Base-by-base conservation (phyloP, 306 rosid species). In the Vigna reflexopilosa region DNA sequence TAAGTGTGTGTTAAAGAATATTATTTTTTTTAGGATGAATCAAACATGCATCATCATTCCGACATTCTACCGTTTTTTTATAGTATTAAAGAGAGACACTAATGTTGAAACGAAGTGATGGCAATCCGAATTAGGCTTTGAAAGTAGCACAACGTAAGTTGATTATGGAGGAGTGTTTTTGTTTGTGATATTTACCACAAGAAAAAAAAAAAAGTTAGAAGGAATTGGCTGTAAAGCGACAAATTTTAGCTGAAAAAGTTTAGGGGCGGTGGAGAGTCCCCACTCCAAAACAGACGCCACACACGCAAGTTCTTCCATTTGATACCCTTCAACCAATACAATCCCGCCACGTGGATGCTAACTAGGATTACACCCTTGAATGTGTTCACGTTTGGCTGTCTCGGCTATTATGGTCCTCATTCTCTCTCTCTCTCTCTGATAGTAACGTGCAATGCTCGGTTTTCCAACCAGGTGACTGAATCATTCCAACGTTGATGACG, bases 221-320 rank as follows among this genome's bases (percentile, higher is more conserved):
- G 70, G 45, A 1, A 49, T 58, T 16, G 40, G 12, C n/a, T 70
- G 69, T 69, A 59, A 76, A 75, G 86, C 58, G 54, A 65, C 16
- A 73, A 57, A 70, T 67, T 34, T n/a, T 72, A 14, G 67, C 68
- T 78, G 40, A 77, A 83, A 83, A 85, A 83, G 83, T 82, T 57
- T 76, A 85, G 49, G 72, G 87, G 66, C 90, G 92, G 90, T 86
- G 92, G 87, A 70, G 85, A 66, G 70, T 64, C 70, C 83, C 83
- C 83, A 70, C 81, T 12, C 81, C 8, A 3, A 20, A 70, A 70
- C 67, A 67, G 81, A 45, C 72, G 66, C 42, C 28, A 73, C 79
- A 14, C 72, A 19, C 19, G 11, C 22, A n/a, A 19, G 54, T 9
- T 16, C 47, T 36, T 28, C 7, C n/a, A 59, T 51, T n/a, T 76